phyloP scores from a whole-genome alignment of 306 rosid species.

The Vigna radiata region DNA sequence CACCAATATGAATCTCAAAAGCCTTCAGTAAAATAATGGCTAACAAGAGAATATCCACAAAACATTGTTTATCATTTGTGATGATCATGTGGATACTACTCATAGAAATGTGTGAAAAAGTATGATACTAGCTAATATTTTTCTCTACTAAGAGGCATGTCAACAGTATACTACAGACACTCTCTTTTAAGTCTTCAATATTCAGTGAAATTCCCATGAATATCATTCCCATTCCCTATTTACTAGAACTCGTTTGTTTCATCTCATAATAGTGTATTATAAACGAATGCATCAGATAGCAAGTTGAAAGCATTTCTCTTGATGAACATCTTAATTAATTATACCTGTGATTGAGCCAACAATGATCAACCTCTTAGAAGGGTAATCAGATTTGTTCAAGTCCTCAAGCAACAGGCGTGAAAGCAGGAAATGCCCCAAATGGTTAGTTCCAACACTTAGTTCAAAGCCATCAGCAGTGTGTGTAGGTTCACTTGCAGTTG shows the following conservation, averaged over 20 bases:
- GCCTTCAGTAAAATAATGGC: not conserved
- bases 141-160: not conserved
- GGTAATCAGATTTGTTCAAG: constrained; percentile 79
- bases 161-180: not conserved
- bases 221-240: not conserved
- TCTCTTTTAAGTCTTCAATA: not conserved
- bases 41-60: not conserved
- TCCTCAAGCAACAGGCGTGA: constrained; percentile 76
- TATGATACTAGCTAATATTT: not conserved
- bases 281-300: not conserved
- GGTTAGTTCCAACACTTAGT: constrained; percentile 91
- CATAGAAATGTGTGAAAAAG: not conserved
- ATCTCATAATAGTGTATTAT: not conserved
- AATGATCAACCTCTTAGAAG: constrained; percentile 77
- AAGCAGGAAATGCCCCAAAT: constrained; percentile 90
- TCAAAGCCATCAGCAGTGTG: constrained; percentile 92
- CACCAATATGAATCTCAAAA: constrained; percentile 14
- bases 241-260: not conserved
- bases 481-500: constrained; percentile 86
- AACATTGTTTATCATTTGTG: not conserved
- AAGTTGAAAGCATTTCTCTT: not conserved
- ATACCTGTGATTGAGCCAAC: constrained; percentile 92
- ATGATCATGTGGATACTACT: no score
- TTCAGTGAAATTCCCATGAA: not conserved
- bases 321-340: not conserved